Evolutionary conservation across 73 alveolate species (phyloP), one percentile per base, ranked within the genome.

Genomic region (Paramecium biaurelia): DNA sequence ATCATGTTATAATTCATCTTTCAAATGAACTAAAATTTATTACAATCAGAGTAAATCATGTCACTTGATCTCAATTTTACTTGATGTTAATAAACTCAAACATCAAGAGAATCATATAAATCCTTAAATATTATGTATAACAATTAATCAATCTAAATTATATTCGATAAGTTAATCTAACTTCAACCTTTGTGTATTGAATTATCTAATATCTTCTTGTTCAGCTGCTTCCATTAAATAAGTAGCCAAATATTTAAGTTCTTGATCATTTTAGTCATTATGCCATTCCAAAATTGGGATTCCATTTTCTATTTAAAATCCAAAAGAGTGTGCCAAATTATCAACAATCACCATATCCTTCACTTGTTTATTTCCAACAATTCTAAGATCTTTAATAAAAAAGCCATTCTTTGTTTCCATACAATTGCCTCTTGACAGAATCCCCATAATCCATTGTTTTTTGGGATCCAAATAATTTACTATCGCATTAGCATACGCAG

Each of bases 401-500:
- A 96, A 97, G 20, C 98, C 98, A 41, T 95, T 96, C 92, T 97
- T 97, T 30, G 97, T 94, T 74, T 95, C 94, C 95, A 96, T 93
- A 79, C 99, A 97, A 92, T 95, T 96, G 74, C 95, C 97, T 92
- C 99, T 95, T 74, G 97, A 96, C 23, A 96, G 76, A 41, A 98
- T 87, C 56, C 96, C 93, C 82, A 96, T 95, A 76, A 97, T 96
- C 92, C 95, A 92, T 86, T 96, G 95, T 21, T 96, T 96, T 59
- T 96, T 85, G 14, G 99, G 99, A 57, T 97, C 99, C 86, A 97
- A 84, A 76, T 93, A 97, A 92, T 96, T 97, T 43, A 97, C 89
- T 10, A 97, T 98, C 11, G 98, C 97, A 95, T 97, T 98, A 0
- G 99, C 99, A 94, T 97, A 97, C 8, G 99, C 94, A n/a, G 95